A percentile compares a stretch with the other conserved stretches of the same genome.
Conservation (phyloP, 257 asterid species). For the Solanum infundibuliforme region DNA sequence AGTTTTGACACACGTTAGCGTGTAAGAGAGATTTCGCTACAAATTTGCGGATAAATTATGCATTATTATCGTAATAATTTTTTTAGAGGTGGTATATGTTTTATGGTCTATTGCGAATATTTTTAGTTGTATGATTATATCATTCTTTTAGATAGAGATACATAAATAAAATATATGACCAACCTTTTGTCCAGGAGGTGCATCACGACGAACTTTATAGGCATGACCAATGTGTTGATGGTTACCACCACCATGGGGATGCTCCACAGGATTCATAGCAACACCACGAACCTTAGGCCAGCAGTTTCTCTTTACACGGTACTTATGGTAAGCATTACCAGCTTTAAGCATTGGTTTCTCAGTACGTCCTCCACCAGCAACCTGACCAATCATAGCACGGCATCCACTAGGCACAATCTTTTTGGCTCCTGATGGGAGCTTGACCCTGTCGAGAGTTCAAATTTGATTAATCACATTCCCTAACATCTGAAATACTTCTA, state of each 20-base stretch:
- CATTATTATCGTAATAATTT: background rate
- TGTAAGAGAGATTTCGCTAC: background rate
- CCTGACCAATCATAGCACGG: constrained; percentile 12
- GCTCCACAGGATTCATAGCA: constrained; percentile 57
- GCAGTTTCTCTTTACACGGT: constrained; percentile 22
- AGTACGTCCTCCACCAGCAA: constrained; percentile 17
- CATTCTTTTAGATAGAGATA: background rate
- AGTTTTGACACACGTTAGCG: background rate
- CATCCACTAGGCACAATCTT: constrained; percentile 11
- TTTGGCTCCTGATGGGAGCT: constrained; percentile 9
- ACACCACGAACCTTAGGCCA: constrained; percentile 19
- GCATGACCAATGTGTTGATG: constrained; percentile 55
- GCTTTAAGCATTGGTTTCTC: constrained; percentile 4
- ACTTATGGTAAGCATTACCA: constrained; percentile 24
- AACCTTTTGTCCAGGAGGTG: constrained; percentile 57
- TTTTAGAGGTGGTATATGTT: background rate
- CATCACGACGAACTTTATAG: constrained; percentile 51
- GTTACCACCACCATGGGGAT: constrained; percentile 70
- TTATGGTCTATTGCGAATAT: background rate
- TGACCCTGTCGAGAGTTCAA: background rate
- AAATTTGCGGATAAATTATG: background rate
- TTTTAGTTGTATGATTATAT: background rate
- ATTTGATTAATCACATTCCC: background rate
- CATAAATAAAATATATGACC: constrained; percentile 1
- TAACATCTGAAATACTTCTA: background rate